Evolutionary conservation across 805 yeast genomes (phyloP), one percentile per base, ranked within the genome.

Genomic region (Metschnikowia chrysomelidarum): DNA sequence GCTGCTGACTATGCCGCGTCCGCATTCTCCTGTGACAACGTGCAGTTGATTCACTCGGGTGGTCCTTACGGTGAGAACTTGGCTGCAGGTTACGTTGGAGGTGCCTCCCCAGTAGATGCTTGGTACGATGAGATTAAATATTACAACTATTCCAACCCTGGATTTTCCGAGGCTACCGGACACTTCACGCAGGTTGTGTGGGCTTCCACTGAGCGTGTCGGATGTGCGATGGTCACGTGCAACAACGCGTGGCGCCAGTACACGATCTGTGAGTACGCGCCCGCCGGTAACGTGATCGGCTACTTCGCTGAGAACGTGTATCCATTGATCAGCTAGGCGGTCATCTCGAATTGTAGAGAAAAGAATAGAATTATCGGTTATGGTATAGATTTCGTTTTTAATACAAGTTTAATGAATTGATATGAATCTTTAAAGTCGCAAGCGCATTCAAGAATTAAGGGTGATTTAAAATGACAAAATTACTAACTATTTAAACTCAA

Each of bases 151-250:
- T 53, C 59, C 30, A 59, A 72, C 32, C 76, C 80, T 19, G 80
- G 76, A 38, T 67, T 60, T 47, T 69, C 69, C 36, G 67, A 60
- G 37, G 68, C 61, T 9, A 77, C 88, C 27, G 91, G 91, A 37
- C 94, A 84, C 56, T 84, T 84, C 65, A 82, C 91, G 11, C 91
- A 84, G 60, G 53, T 82, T 21, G 74, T 84, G 17, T 84, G 94
- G 94, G 74, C 74, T 43, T 50, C 69, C 6, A 63, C 83, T 25
- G 60, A 75, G 7, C 60, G 73, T 46, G 59, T 84, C 13, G 94
- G 93, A 32, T 84, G 94, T 68, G 87, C 78, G 34, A 57, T 54
- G 41, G 71, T 73, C 25, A 41, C 54, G 31, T 77, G 82, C 58
- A 51, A 59, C 50, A 60, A 60, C 38, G 59, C 51, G 22, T 75